Evolutionary conservation across 2,329 filamentous ascomycete genomes (phyloP).

Genomic region (Ascochyta lentis): DNA sequence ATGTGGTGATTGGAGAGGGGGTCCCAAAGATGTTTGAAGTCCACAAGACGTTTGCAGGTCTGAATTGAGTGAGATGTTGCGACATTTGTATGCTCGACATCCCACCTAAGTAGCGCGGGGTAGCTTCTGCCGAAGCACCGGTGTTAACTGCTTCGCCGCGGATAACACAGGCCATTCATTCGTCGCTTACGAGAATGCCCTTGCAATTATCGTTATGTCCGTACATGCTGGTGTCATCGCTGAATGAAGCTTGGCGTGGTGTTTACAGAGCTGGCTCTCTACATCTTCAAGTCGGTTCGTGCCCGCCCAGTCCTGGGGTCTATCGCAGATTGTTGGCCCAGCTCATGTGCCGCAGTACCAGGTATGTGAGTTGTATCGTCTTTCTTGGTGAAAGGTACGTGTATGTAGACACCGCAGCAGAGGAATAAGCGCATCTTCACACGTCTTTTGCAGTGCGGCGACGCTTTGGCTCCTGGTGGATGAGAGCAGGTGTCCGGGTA

Average conservation of each 20-base stretch:
- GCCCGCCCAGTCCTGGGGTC: conserved; percentile 12
- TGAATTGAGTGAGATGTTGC: conserved; percentile 11
- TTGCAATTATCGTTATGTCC: conserved; percentile 16
- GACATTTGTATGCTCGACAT: conserved; percentile 15
- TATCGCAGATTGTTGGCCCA: conserved; percentile 6
- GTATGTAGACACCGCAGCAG: conserved; percentile 15
- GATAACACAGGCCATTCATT: conserved; percentile 13
- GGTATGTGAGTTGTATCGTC: conserved; percentile 11
- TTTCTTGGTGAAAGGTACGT: conserved; percentile 12
- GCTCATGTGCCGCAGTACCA: conserved; percentile 14
- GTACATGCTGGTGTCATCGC: conserved; percentile 6
- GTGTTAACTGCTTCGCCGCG: conserved; percentile 14
- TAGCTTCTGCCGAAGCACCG: conserved; percentile 11
- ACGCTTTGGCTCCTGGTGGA: background rate
- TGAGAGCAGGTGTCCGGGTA: background rate
- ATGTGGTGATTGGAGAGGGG: background rate
- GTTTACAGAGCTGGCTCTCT: background rate
- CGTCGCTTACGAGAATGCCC: conserved; percentile 12
- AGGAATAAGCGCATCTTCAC: conserved; percentile 15
- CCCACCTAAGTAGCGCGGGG: conserved; percentile 12
- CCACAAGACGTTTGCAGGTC: background rate
- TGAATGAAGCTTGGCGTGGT: background rate
- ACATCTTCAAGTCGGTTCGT: conserved; percentile 8
- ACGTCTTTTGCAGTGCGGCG: background rate
- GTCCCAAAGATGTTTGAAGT: background rate